A percentile compares a stretch with the other conserved stretches of the same genome.
Evolutionary conservation across 2,329 filamentous ascomycete genomes (phyloP).

Genomic region (Ceratocystis colombiana): DNA sequence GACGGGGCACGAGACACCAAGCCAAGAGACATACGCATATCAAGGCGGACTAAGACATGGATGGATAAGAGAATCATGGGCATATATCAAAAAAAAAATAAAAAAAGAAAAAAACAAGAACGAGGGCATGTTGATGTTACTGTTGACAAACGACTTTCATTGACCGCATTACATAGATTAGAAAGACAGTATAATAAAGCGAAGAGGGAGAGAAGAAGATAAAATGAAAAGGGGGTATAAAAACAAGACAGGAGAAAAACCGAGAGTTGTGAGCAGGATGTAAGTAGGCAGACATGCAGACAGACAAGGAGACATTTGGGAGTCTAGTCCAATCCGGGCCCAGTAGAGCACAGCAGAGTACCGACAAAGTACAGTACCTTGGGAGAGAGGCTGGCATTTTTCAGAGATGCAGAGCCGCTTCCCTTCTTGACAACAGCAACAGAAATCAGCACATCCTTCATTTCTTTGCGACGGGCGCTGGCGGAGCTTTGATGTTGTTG

Average conservation of each 20-base stretch:
- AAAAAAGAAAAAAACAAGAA: slow-evolving; percentile 15
- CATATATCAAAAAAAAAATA: slow-evolving; percentile 17
- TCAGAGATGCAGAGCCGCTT: not conserved
- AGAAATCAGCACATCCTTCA: slow-evolving; percentile 31
- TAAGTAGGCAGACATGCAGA: no score
- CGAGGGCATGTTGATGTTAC: not conserved
- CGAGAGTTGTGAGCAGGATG: not conserved
- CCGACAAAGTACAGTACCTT: not conserved
- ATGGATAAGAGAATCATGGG: no score
- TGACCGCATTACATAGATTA: slow-evolving; percentile 18
- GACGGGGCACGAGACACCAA: no score
- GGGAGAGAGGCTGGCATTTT: not conserved
- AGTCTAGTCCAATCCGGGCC: not conserved
- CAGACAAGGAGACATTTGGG: not conserved
- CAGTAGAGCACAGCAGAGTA: not conserved
- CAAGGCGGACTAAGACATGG: no score
- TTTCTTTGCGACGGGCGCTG: slow-evolving; percentile 44
- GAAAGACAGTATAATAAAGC: slow-evolving; percentile 7
- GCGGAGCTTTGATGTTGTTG: slow-evolving; percentile 66
- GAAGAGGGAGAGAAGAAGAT: slow-evolving; percentile 13
- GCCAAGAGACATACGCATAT: no score
- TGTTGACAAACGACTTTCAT: slow-evolving; percentile 16
- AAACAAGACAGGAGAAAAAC: slow-evolving; percentile 16
- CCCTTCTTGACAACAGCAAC: not conserved
- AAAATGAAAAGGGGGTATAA: slow-evolving; percentile 6